Percentiles rank a stretch among this genome's conserved stretches.
These are phyloP conservation scores for Mortierella sp. DNA, from an alignment of 371 early-diverging fungal species.

Conservation along the genomic window DNA sequence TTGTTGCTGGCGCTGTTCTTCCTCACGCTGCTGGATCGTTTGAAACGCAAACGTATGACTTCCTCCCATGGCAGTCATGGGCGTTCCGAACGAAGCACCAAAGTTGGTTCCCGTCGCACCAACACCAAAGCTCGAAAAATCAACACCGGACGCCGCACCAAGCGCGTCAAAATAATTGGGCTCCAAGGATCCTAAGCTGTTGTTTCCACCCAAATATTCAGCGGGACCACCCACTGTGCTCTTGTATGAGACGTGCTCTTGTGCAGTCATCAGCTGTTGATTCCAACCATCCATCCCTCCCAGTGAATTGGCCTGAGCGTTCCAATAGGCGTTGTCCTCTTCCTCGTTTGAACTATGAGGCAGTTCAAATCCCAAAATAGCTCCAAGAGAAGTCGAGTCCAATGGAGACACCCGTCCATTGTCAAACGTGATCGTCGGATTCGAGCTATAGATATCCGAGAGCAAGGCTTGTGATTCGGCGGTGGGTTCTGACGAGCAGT, in stretches of 20 bases:
- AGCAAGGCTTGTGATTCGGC: constrained; percentile 40
- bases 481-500: constrained; percentile 46
- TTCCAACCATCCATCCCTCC: constrained; percentile 57
- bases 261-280: constrained; percentile 52
- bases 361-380: constrained; percentile 48
- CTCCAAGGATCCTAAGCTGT: constrained; percentile 43
- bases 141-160: constrained; percentile 33
- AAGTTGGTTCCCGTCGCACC: constrained; percentile 41
- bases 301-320: constrained; percentile 50
- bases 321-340: constrained; percentile 52
- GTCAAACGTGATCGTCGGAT: constrained; percentile 50
- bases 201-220: constrained; percentile 47
- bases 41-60: constrained; percentile 33
- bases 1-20: constrained; percentile 22
- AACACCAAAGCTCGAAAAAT: constrained; percentile 52
- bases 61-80: constrained; percentile 16
- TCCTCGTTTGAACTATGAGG: constrained; percentile 50
- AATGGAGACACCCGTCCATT: constrained; percentile 44
- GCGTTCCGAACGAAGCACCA: constrained; percentile 24
- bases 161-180: constrained; percentile 38
- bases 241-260: constrained; percentile 52
- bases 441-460: constrained; percentile 44
- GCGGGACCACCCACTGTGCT: constrained; percentile 42
- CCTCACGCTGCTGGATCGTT: constrained; percentile 39
- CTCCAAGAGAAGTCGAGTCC: constrained; percentile 46